Evolutionary conservation across 257 asterid species (phyloP), one percentile per base, ranked within the genome.

Genomic region (Plantago elongata): DNA sequence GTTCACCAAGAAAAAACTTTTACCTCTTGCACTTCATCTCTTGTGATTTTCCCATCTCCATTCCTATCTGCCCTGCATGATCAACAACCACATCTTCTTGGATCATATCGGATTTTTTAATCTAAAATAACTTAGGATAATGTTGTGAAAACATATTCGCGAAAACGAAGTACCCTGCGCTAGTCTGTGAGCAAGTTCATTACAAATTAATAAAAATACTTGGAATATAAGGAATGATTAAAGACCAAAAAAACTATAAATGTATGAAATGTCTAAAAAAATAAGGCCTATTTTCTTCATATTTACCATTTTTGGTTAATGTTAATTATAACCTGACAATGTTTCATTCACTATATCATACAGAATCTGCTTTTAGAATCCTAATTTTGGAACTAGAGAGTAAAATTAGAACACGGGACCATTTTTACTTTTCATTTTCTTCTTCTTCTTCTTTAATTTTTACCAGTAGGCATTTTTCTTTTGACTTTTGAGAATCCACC

Each of bases 1-100:
- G 68, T 46, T 61, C 55, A 55, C 61, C 58, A 40, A 64, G 9
- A 70, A 38, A 27, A 30, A 63, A 45, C 12, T 14, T 71, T 66
- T 75, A 90, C 97, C 97, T 90, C 96, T 64, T 68, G 88, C 48
- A 90, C 95, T 79, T 90, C 96, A 16, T 85, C 95, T 72, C 86
- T 76, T 10, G 97, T 87, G 68, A 90, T 87, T 75, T 85, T 83
- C 61, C 97, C 97, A 64, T 90, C 96, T 47, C 86, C 96, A 30
- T 90, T 87, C 55, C 79, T 74, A 69, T 90, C 97, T 27, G 96
- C 96, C 97, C 97, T 90, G 75, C 38, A 64, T 17, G 15, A 43
- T 43, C 37, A 37, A 29, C 30, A 27, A 29, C 44, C 15, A 52
- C 13, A 14, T 50, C 63, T 50, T 17, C 44, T 16, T 48, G 30